Percentiles rank a stretch among this genome's conserved stretches.
Conservation (phyloP, 345 rosid genomes). For the Gossypium herbaceum region DNA sequence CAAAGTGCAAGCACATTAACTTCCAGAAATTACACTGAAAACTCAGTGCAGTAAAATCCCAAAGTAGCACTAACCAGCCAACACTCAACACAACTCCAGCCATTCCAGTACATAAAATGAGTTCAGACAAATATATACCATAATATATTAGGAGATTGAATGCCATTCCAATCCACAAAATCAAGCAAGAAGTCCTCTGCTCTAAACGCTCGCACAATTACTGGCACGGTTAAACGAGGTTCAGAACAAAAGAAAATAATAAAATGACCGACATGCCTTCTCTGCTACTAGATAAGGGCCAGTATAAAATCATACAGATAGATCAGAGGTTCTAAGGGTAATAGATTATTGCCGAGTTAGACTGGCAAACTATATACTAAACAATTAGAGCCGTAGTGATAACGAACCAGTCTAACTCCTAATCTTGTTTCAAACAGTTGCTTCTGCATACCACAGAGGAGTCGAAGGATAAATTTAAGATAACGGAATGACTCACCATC, state of each 20-base stretch:
- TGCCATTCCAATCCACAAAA: not conserved
- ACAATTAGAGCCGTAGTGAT: not conserved
- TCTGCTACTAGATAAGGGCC: conserved; percentile 4
- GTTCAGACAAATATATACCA: not conserved
- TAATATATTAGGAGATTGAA: not conserved
- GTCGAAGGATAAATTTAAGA: not conserved
- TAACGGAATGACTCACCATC: conserved; percentile 37
- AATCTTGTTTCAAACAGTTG: not conserved
- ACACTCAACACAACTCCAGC: conserved; percentile 23
- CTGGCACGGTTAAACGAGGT: not conserved
- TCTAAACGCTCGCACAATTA: not conserved
- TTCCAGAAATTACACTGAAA: not conserved
- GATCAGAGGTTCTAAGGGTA: not conserved
- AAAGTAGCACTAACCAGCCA: not conserved
- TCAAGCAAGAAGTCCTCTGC: not conserved
- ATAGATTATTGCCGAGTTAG: not conserved
- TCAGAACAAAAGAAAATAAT: not conserved
- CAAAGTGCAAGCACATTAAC: not conserved
- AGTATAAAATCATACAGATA: not conserved
- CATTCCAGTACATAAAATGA: not conserved
- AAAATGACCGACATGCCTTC: not conserved
- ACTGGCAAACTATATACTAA: not conserved
- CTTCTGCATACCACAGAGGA: not conserved
- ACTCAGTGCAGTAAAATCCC: not conserved
- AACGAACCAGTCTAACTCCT: not conserved